Evolutionary conservation across 345 rosid genomes (phyloP).

Genomic region (Alliaria petiolata): DNA sequence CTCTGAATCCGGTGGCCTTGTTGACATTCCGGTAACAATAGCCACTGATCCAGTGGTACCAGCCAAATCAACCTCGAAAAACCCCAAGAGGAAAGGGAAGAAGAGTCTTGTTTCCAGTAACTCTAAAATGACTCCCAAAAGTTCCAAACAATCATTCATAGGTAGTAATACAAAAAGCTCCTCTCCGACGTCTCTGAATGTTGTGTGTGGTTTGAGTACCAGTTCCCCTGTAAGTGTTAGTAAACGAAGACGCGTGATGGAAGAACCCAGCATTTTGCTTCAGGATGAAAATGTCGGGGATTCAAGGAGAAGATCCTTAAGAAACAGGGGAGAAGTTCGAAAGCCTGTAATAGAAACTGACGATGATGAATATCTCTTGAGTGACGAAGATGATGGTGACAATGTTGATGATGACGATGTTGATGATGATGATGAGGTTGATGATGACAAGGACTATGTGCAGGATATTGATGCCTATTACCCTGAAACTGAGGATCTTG

Average conservation of each 20-base stretch:
- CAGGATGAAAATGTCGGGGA: slow-evolving; percentile 32
- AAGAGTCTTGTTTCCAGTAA: slow-evolving; percentile 16
- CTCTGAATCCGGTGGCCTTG: slow-evolving; percentile 21
- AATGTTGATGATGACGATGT: slow-evolving; percentile 1
- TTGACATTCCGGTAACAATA: slow-evolving; percentile 26
- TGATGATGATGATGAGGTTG: slow-evolving; percentile 13
- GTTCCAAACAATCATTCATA: slow-evolving; percentile 4
- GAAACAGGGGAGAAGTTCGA: slow-evolving; percentile 27
- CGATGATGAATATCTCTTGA: slow-evolving; percentile 32
- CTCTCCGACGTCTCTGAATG: background rate
- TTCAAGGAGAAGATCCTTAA: slow-evolving; percentile 36
- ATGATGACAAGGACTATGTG: slow-evolving; percentile 15
- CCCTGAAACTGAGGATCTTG: slow-evolving; percentile 27
- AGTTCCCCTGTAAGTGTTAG: slow-evolving; percentile 80
- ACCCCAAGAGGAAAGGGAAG: slow-evolving; percentile 24
- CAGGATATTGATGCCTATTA: slow-evolving; percentile 19
- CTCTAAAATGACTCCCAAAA: slow-evolving; percentile 26
- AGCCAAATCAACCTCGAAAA: slow-evolving; percentile 26
- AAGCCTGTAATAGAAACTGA: slow-evolving; percentile 32
- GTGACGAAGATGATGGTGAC: slow-evolving; percentile 21
- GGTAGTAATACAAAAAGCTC: slow-evolving; percentile 8
- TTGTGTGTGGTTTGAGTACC: slow-evolving; percentile 42
- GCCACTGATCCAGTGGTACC: slow-evolving; percentile 20
- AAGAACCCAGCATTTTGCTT: slow-evolving; percentile 39
- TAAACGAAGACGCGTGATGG: slow-evolving; percentile 71